Evolutionary conservation across 208 protist genomes (phyloP), one percentile per base, ranked within the genome.

Genomic region (Crithidia thermophila): DNA sequence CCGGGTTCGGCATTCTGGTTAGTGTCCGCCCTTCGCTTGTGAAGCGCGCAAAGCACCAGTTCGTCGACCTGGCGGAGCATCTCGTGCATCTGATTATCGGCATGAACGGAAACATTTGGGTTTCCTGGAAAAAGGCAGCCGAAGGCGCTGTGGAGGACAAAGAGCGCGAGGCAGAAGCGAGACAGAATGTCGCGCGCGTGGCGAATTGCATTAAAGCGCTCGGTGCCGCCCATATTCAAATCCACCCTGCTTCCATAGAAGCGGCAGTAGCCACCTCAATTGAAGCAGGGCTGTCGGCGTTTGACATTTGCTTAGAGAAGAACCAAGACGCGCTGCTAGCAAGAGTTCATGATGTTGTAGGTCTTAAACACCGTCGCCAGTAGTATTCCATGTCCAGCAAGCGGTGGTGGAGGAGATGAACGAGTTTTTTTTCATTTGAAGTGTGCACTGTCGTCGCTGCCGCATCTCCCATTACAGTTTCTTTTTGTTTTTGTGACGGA

Each of bases 101-200:
- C 8, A 90, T 93, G 52, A 97, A 97, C 67, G 93, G 93, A n/a
- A 87, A 85, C 33, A 84, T 97, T 40, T 97, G 90, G 88, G 73
- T 97, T 91, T 78, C 98, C 27, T 21, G 43, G 28, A 49, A 47
- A 39, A 33, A 79, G 49, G 0, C n/a, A 18, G n/a, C 5, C 3
- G 23, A 42, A 20, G 23, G 51, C 16, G 10, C 5, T 21, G 67
- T 55, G 7, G 55, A 75, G 3, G 66, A 58, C 7, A 62, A 20
- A 28, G 71, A 77, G 25, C 43, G 49, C 11, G 80, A 77, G 4
- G 21, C 21, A 0, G 82, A 86, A 14, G 58, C 56, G 18, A 53
- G 77, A 0, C 82, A 83, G 14, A 82, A 79, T 55, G 65, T 90
- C 0, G 77, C 82, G 14, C 84, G 88, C 21, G 74, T 96, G 9